Base-by-base conservation (phyloP, 352 stramenopile genomes). In the Thraustochytrium striatum region DNA sequence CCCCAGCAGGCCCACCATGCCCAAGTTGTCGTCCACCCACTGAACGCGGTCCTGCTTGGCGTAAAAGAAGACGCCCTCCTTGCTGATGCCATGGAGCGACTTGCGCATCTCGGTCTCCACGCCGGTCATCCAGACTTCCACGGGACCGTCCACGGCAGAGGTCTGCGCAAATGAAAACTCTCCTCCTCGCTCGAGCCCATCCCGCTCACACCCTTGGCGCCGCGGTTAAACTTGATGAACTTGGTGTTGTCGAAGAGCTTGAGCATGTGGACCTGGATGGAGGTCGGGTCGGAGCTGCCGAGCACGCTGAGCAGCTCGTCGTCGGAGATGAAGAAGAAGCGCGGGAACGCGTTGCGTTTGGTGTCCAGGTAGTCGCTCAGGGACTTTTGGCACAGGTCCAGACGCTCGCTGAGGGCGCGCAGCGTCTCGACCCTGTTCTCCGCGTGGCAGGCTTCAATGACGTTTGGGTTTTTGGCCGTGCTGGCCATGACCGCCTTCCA, bases 291-390 rank as follows among this genome's bases (percentile, higher is more conserved):
- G 78, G 95, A 96, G 81, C 94, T 95, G 41, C 97, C 97, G 61
- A 99, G 98, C 84, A 99, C 99, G 85, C 99, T 97, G 32, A 99
- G 89, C 57, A 99, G 89, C 86, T 99, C 97, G 88, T 99, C 97
- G 83, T 99, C 97, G 57, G 96, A 97, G 19, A 99, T 93, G 82
- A 99, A 99, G 85, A 99, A 99, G 84, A 99, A 99, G 21, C 97
- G 93, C 72, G 86, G 83, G 81, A 91, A 91, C 3, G 84, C 78
- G 61, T 87, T 83, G 84, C 97, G 90, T 85, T 99, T 96, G 19
- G 95, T 97, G 84, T 99, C 95, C 8, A 99, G 88, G 84, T 99
- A 99, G 80, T 99, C 95, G 72, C 95, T 96, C 5, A 99, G 87
- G n/a, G 96, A 95, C 84, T 97, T 96, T 84, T 99, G 97, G 38